Evolutionary conservation across 805 yeast species (phyloP).

Genomic region (Kodamaea leandrae): DNA sequence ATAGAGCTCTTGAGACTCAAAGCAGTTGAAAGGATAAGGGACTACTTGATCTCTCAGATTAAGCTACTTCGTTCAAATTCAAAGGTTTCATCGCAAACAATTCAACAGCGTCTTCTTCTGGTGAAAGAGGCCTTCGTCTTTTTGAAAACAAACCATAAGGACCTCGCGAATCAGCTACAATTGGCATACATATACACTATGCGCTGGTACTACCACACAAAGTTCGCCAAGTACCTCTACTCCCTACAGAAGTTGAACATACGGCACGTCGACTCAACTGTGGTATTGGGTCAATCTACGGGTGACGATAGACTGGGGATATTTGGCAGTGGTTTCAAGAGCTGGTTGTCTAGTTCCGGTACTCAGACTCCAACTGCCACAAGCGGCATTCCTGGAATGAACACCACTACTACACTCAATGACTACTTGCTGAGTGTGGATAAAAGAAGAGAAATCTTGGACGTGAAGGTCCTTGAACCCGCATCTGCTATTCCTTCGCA

Average conservation of each 20-base stretch:
- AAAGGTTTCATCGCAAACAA: constrained; percentile 65
- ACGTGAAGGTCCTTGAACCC: constrained; percentile 33
- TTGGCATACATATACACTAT: constrained; percentile 85
- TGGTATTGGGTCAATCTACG: constrained; percentile 49
- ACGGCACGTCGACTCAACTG: constrained; percentile 52
- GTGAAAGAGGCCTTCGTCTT: constrained; percentile 64
- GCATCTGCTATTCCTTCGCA: constrained; percentile 70
- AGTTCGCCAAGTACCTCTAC: constrained; percentile 73
- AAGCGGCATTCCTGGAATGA: constrained; percentile 1
- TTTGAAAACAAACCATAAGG: constrained; percentile 50
- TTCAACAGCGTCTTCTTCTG: constrained; percentile 64
- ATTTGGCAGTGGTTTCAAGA: constrained; percentile 23
- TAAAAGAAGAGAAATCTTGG: constrained; percentile 57
- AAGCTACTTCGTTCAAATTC: constrained; percentile 60
- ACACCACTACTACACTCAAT: constrained; percentile 25
- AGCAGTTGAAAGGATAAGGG: constrained; percentile 73
- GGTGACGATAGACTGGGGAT: constrained; percentile 23
- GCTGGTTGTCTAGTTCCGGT: constrained; percentile 21
- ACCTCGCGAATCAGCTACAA: constrained; percentile 68
- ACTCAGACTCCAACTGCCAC: constrained; percentile 6
- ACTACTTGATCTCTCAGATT: constrained; percentile 61
- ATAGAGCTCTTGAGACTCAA: constrained; percentile 55
- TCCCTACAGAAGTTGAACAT: constrained; percentile 65
- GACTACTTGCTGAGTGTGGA: constrained; percentile 57
- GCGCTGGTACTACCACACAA: constrained; percentile 85